Percentiles rank a stretch among this genome's conserved stretches.
Evolutionary conservation across 163 green algal genomes (phyloP).

Genomic region (Chlamydomonas reinhardtii): DNA sequence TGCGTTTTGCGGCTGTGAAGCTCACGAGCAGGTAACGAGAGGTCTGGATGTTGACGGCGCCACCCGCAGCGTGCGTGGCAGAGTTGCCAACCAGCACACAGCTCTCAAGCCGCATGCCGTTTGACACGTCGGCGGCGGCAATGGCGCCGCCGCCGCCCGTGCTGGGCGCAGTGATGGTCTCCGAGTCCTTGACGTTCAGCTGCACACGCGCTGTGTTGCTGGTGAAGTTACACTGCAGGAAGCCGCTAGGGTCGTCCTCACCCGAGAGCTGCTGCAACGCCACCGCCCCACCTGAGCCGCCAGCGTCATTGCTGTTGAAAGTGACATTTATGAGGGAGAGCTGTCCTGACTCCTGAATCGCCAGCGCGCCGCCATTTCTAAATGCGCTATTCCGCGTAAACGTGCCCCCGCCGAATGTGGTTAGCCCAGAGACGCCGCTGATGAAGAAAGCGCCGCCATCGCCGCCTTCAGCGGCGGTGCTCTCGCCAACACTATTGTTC

Average conservation of each 20-base stretch:
- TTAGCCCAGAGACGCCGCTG: neutral
- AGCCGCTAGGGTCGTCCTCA: neutral
- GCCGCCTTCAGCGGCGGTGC: neutral
- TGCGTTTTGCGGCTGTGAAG: neutral
- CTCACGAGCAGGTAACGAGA: neutral
- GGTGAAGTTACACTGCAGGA: neutral
- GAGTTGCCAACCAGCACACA: neutral
- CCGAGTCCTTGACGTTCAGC: neutral
- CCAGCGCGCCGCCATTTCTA: neutral
- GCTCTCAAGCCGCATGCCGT: neutral
- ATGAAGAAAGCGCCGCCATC: neutral
- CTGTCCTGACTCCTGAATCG: neutral
- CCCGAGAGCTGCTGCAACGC: neutral
- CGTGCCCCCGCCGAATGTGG: neutral
- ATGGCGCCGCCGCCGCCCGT: constrained; percentile 13
- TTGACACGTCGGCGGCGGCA: neutral
- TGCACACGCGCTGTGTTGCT: neutral
- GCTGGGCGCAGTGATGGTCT: neutral
- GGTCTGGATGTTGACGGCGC: neutral
- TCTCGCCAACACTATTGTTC: neutral
- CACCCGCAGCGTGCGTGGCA: neutral
- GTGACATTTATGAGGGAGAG: neutral
- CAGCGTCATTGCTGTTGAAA: constrained; percentile 8
- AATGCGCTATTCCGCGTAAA: neutral
- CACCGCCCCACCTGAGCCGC: constrained; percentile 4